Percentiles rank a stretch among this genome's conserved stretches.
phyloP scores from a whole-genome alignment of 1,284 basidiomycete genomes.

The Leccinum brunneo-olivaceum region DNA sequence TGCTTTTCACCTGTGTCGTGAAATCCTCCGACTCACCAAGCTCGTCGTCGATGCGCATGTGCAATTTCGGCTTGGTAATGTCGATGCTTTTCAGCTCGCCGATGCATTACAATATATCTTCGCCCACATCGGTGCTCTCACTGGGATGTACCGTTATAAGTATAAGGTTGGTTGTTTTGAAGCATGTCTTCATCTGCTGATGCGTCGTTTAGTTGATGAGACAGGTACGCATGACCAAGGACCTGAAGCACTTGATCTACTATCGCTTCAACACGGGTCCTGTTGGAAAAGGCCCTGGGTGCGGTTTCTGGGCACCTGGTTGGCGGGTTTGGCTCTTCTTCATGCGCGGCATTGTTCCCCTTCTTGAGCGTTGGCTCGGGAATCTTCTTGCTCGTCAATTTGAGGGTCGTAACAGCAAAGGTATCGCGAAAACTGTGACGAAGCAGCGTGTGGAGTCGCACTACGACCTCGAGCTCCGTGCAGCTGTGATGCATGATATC shows the following conservation, averaged over 20 bases:
- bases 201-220: conserved; percentile 72
- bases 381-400: conserved; percentile 98
- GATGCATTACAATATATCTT: conserved; percentile 99
- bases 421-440: conserved; percentile 92
- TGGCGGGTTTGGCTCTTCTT: conserved; percentile 99
- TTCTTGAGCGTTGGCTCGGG: conserved; percentile 95
- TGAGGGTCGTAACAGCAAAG: conserved; percentile 96
- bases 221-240: conserved; percentile 99
- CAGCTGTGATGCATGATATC: conserved; percentile 99
- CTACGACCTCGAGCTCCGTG: conserved; percentile 95
- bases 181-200: conserved; percentile 3
- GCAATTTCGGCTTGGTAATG: conserved; percentile 96
- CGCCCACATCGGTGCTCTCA: conserved; percentile 94
- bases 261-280: conserved; percentile 99
- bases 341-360: conserved; percentile 96
- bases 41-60: conserved; percentile 98
- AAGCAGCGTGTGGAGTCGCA: conserved; percentile 99
- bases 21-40: conserved; percentile 95
- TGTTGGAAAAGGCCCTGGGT: conserved; percentile 98
- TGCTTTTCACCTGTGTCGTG: conserved; percentile 96
- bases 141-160: conserved; percentile 99
- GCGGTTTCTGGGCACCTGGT: conserved; percentile 99
- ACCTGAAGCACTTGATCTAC: conserved; percentile 96
- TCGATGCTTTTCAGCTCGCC: conserved; percentile 98
- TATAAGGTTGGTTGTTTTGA: conserved; percentile 68